A percentile compares a stretch with the other conserved stretches of the same genome.
These are phyloP conservation scores for Mycocentrospora acerina DNA, from an alignment of 2,329 filamentous ascomycete genomes.

Conservation along the genomic window DNA sequence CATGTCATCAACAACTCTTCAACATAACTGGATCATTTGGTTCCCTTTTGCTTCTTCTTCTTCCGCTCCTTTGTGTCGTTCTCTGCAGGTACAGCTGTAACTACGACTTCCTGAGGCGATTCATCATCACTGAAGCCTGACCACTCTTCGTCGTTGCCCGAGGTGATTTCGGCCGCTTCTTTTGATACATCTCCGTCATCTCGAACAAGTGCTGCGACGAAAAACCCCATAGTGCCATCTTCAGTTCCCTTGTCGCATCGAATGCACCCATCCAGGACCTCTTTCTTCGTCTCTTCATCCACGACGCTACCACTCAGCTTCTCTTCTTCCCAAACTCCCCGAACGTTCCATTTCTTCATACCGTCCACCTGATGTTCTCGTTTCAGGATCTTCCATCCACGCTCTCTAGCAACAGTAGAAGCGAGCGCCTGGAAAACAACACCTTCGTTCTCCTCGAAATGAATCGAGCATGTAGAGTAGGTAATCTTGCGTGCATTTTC, in stretches of 20 bases:
- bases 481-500: conserved; percentile 68
- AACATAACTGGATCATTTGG: background rate
- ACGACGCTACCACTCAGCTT: conserved; percentile 48
- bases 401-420: conserved; percentile 64
- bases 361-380: conserved; percentile 74
- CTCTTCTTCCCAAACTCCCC: conserved; percentile 48
- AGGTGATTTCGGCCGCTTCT: conserved; percentile 1
- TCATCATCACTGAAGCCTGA: conserved; percentile 46
- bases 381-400: conserved; percentile 76
- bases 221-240: conserved; percentile 90
- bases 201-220: conserved; percentile 82
- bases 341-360: conserved; percentile 73
- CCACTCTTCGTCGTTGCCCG: conserved; percentile 44
- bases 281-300: conserved; percentile 15
- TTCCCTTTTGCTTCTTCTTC: conserved; percentile 24
- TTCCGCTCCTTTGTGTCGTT: conserved; percentile 9
- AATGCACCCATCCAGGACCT: conserved; percentile 72
- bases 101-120: conserved; percentile 5
- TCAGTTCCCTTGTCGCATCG: conserved; percentile 79
- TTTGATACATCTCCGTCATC: conserved; percentile 38
- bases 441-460: conserved; percentile 83
- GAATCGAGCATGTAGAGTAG: conserved; percentile 91
- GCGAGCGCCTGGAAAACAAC: conserved; percentile 73
- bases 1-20: no score
- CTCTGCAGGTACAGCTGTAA: background rate